Percentiles rank a stretch among this genome's conserved stretches.
These are phyloP conservation scores for Chlamydomonas sp. DNA, from an alignment of 139 green algal genomes.

Conservation along the genomic window DNA sequence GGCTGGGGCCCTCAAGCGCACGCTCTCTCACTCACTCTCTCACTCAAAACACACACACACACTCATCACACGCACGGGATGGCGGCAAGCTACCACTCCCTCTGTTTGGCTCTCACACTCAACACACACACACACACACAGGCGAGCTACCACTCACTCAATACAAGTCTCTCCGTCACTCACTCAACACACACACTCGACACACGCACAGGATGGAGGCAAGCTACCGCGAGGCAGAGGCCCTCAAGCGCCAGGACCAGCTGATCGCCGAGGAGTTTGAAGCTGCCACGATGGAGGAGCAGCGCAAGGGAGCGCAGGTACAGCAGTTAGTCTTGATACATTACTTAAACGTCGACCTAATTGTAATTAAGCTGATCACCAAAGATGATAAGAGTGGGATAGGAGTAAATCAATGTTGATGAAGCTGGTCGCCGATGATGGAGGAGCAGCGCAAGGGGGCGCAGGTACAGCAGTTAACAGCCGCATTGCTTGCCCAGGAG, in stretches of 20 bases:
- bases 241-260: slow-evolving; percentile 75
- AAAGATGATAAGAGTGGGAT: not conserved
- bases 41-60: too few relatives aligned
- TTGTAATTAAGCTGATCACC: not conserved
- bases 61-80: not conserved
- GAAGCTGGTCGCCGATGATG: not conserved
- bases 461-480: not conserved
- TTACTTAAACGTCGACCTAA: too few relatives aligned
- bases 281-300: not conserved
- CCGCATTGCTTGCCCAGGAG: not conserved
- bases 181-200: not conserved
- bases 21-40: not conserved
- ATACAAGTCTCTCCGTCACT: not conserved
- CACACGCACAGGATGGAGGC: too few relatives aligned
- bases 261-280: slow-evolving; percentile 87
- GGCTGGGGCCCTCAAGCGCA: not conserved
- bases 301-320: not conserved
- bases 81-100: not conserved
- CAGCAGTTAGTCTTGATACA: too few relatives aligned
- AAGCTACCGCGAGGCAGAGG: slow-evolving; percentile 72
- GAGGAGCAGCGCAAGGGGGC: too few relatives aligned
- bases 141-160: not conserved
- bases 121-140: too few relatives aligned
- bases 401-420: not conserved
- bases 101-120: not conserved